These are phyloP conservation scores for Oryza meridionalis DNA, from an alignment of 176 grass and related monocot species.

Conservation along the genomic window DNA sequence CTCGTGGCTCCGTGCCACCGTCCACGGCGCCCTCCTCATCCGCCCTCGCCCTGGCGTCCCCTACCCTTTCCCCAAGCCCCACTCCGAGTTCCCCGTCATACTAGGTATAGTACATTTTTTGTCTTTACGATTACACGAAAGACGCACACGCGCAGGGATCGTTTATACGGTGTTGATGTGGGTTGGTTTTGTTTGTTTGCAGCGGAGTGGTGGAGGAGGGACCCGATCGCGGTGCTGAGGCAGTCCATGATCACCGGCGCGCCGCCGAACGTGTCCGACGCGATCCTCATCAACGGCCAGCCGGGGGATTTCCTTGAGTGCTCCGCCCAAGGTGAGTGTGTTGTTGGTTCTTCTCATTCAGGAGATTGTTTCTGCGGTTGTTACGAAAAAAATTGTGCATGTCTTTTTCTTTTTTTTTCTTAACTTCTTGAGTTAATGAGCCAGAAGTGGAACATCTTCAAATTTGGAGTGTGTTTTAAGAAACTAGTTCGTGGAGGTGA, in stretches of 20 bases:
- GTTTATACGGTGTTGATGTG: not conserved
- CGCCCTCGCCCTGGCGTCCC: slow-evolving; percentile 55
- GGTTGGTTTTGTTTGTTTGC: slow-evolving; percentile 5
- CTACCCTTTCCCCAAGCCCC: slow-evolving; percentile 71
- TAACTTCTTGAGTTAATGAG: not conserved
- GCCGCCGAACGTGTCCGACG: slow-evolving; percentile 79
- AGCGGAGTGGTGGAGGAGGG: slow-evolving; percentile 86
- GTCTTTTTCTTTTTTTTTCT: not conserved
- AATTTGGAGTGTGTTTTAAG: not conserved
- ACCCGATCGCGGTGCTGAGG: slow-evolving; percentile 71
- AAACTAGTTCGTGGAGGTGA: not conserved
- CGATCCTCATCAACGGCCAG: slow-evolving; percentile 84
- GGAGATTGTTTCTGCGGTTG: not conserved
- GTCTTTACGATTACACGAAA: not conserved
- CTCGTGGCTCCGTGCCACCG: slow-evolving; percentile 83
- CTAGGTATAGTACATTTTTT: slow-evolving; percentile 44
- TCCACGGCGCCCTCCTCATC: slow-evolving; percentile 87
- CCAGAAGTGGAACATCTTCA: not conserved
- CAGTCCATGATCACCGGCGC: slow-evolving; percentile 69
- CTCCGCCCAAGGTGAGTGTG: slow-evolving; percentile 67
- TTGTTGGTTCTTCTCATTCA: not conserved
- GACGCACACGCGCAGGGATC: not conserved
- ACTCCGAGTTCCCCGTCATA: slow-evolving; percentile 64
- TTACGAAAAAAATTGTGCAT: not conserved
- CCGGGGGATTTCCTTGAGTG: slow-evolving; percentile 76